A percentile compares a stretch with the other conserved stretches of the same genome.
These are phyloP conservation scores for Penicillium sp. DNA, from an alignment of 2,329 filamentous ascomycete genomes.

Conservation along the genomic window DNA sequence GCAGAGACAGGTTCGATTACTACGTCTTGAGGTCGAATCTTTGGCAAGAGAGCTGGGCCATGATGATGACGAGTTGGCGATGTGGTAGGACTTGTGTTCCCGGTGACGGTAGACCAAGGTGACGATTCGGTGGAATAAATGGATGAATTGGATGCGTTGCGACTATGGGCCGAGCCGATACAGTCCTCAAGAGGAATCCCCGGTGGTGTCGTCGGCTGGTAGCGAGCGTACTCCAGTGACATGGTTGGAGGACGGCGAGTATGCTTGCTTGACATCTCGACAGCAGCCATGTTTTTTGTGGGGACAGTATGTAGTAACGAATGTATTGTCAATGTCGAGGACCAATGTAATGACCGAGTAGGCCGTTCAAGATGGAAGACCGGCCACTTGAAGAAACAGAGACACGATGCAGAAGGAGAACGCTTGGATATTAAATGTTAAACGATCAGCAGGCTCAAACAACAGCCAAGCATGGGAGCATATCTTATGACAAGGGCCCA, in stretches of 20 bases:
- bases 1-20: conserved; percentile 64
- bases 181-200: conserved; percentile 38
- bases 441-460: conserved; percentile 21
- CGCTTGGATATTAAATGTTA: conserved; percentile 47
- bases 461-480: conserved; percentile 19
- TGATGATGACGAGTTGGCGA: conserved; percentile 75
- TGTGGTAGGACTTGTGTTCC: conserved; percentile 71
- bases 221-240: conserved; percentile 48
- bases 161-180: conserved; percentile 54
- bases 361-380: conserved; percentile 21
- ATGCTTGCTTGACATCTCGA: neutral
- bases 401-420: conserved; percentile 35
- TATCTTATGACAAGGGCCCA: conserved; percentile 32
- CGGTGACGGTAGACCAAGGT: conserved; percentile 70
- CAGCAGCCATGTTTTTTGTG: neutral
- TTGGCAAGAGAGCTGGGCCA: conserved; percentile 75
- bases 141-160: conserved; percentile 68
- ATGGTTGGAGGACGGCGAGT: conserved; percentile 33
- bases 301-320: conserved; percentile 17
- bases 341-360: conserved; percentile 24
- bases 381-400: conserved; percentile 21
- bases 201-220: conserved; percentile 52
- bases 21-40: conserved; percentile 85
- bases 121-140: conserved; percentile 69
- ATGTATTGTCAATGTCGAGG: conserved; percentile 17